Base-by-base conservation (phyloP, 2,329 filamentous ascomycete genomes). In the Trichoderma sp. region DNA sequence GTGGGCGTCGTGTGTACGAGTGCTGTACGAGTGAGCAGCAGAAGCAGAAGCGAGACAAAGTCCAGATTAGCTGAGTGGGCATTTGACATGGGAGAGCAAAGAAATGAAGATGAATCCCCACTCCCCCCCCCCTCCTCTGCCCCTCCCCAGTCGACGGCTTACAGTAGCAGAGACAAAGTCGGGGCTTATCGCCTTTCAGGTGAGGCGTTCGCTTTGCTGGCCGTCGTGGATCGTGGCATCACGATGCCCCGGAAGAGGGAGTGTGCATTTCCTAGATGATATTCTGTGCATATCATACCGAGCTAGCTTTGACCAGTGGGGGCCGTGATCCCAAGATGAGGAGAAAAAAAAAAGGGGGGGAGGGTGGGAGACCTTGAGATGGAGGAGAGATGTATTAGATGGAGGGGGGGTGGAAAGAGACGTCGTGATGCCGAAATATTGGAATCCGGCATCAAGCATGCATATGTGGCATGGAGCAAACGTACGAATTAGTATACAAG, bases 151-250 rank as follows among this genome's bases (percentile, higher is more conserved):
- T 17, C 50, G 34, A 54, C n/a, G 34, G n/a, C n/a, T n/a, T n/a
- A n/a, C n/a, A 27, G 25, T 32, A 9, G 54, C 34, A 45, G 19
- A 61, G 42, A 8, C 27, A 37, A 35, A 61, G 22, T 48, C 65
- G 65, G 65, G 48, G 56, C 56, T 60, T 67, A 63, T 67, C 65
- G 65, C 37, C 22, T 67, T 60, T 63, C 65, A 67, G 65, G 65
- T 67, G 65, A 67, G 65, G 65, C 65, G 65, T 67, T 67, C 39
- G 57, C 50, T 56, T 56, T 45, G 45, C 45, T 67, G 45, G 64
- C 27, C 52, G 27, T 63, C 48, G 56, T 54, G 50, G 57, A 67
- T 67, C 65, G 65, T 67, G 65, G 65, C 57, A 67, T 35, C 57
- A 48, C 15, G 61, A 67, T 48, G 25, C 4, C 45, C 34, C 15